Percentiles rank a stretch among this genome's conserved stretches.
phyloP scores from a whole-genome alignment of 2,329 filamentous ascomycete genomes.

The Cadophora gregata region DNA sequence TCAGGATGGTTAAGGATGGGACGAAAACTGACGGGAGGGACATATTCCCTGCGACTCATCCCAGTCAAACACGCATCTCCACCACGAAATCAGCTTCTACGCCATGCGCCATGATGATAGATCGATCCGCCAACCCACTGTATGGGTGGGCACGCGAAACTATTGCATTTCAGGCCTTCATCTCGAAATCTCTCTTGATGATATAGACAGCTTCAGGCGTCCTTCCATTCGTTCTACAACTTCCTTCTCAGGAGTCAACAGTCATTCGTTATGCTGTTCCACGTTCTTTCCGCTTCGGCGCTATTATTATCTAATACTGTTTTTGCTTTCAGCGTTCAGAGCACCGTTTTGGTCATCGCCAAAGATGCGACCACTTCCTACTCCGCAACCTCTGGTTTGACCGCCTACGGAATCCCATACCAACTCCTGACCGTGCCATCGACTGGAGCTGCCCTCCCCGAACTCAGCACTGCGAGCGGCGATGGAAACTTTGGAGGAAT shows the following conservation, averaged over 20 bases:
- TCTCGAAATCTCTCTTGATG: conserved; percentile 1
- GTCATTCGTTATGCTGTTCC: conserved; percentile 22
- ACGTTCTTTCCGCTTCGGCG: conserved; percentile 19
- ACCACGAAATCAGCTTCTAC: conserved; percentile 1
- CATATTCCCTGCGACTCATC: neutral
- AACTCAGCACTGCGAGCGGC: conserved; percentile 52
- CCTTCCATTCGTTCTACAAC: conserved; percentile 7
- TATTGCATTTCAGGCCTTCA: conserved; percentile 7
- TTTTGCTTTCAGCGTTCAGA: conserved; percentile 33
- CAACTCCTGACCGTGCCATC: conserved; percentile 59
- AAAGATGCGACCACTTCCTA: conserved; percentile 54
- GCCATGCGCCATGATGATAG: conserved; percentile 11
- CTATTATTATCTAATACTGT: conserved; percentile 11
- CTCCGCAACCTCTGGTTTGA: conserved; percentile 58
- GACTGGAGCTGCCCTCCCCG: conserved; percentile 55
- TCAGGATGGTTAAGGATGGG: neutral
- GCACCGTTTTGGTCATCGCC: conserved; percentile 61
- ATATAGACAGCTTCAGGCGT: conserved; percentile 8
- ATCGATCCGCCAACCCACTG: conserved; percentile 11
- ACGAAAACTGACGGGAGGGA: neutral
- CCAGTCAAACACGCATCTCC: neutral
- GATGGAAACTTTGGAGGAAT: conserved; percentile 62
- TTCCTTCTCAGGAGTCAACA: conserved; percentile 13
- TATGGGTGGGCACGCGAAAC: conserved; percentile 5
- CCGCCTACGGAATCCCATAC: conserved; percentile 65